Base-by-base conservation (phyloP, 805 yeast species). In the Yarrowia porcina region DNA sequence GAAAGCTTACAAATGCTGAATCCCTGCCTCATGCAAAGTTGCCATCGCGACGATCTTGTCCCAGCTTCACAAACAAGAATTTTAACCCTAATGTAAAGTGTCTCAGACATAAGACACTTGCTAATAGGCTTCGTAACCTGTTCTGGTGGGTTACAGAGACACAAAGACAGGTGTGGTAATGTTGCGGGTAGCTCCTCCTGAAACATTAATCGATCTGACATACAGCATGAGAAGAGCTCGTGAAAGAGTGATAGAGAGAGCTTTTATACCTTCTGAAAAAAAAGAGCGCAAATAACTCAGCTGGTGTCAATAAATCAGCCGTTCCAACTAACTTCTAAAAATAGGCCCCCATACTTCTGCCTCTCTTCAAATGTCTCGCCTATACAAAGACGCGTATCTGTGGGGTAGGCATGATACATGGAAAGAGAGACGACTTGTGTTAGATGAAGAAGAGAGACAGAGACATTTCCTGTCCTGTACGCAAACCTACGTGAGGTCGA, bases 21-120 rank as follows among this genome's bases (percentile, higher is more conserved):
- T 45, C 36, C 52, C 52, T 45, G 36, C 52, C 36, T 45, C 13
- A 45, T 45, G 36, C 52, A 45, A 45, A 44, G 33, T 45, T 45
- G 35, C 35, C 50, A 45, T 45, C 50, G 52, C 52, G 36, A 18
- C 36, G 52, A 45, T 45, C 52, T 28, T 30, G 52, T 28, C 18
- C 36, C 52, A 45, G 41, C 15, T 36, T 8, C 13, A 18, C 15
- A 36, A 17, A 18, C 23, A 27, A 25, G 9, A 25, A 25, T 18
- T 17, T 8, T 15, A 41, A 23, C 17, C 15, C 11, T 12, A 42
- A 13, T 4, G 8, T 10, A 8, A 20, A 5, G 25, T 45, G 52
- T 30, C 36, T 45, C 52, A 45, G 25, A 20, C 52, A 11, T 39
- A 5, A 39, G 44, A 39, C 44, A 38, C 20, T 33, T 18, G 23